Evolutionary conservation across 2,329 filamentous ascomycete genomes (phyloP).

Genomic region (Corynespora cassiicola): DNA sequence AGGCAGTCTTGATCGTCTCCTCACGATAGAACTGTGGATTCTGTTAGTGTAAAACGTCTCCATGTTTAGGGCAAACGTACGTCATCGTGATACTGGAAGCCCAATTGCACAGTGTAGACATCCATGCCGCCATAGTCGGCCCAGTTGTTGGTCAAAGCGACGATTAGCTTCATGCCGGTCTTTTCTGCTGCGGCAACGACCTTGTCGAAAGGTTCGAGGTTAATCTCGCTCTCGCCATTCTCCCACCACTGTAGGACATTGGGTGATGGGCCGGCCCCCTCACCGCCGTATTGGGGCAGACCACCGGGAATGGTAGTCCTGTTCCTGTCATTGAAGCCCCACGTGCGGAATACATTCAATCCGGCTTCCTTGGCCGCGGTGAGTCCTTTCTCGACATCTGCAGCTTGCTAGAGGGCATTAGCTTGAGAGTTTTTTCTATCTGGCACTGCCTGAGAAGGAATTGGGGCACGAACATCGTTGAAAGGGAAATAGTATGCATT

Average conservation of each 20-base stretch:
- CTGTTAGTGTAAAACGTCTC: neutral
- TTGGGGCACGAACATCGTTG: slow-evolving; percentile 50
- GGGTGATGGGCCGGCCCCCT: slow-evolving; percentile 54
- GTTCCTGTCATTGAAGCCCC: slow-evolving; percentile 66
- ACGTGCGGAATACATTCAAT: slow-evolving; percentile 62
- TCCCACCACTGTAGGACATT: slow-evolving; percentile 54
- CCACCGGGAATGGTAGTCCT: slow-evolving; percentile 52
- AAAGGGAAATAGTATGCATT: slow-evolving; percentile 66
- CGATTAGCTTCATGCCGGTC: slow-evolving; percentile 59
- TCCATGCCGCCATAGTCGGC: slow-evolving; percentile 67
- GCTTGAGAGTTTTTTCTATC: neutral
- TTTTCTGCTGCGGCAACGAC: slow-evolving; percentile 59
- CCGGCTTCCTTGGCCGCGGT: slow-evolving; percentile 56
- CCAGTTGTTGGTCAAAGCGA: slow-evolving; percentile 66
- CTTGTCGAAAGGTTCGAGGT: slow-evolving; percentile 57
- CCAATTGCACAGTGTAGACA: slow-evolving; percentile 63
- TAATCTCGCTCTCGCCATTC: slow-evolving; percentile 56
- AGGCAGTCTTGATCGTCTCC: slow-evolving; percentile 59
- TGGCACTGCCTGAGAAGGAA: too few species aligned
- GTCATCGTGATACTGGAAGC: slow-evolving; percentile 61
- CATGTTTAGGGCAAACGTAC: slow-evolving; percentile 7
- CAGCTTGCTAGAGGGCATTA: slow-evolving; percentile 48
- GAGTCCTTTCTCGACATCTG: slow-evolving; percentile 56
- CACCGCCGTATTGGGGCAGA: slow-evolving; percentile 60
- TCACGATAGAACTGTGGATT: slow-evolving; percentile 43